Conservation (phyloP, 768 basidiomycete genomes). For the Brasilioporus rufonigricans region DNA sequence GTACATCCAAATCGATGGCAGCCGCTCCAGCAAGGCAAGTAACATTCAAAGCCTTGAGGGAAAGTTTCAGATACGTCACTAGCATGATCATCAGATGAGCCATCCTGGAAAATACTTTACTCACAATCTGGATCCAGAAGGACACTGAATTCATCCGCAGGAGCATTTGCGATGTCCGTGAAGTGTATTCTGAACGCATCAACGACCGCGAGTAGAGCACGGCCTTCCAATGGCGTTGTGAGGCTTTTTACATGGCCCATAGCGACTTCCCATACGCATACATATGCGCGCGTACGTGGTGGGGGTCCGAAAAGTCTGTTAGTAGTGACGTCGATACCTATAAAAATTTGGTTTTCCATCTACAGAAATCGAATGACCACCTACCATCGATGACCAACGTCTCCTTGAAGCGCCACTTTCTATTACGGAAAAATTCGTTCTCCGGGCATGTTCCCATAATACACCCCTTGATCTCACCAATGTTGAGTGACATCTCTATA, state of each 20-base stretch:
- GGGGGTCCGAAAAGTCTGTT: conserved; percentile 89
- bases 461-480: conserved; percentile 55
- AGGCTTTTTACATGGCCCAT: conserved; percentile 60
- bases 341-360: not conserved
- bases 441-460: conserved; percentile 49
- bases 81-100: conserved; percentile 7
- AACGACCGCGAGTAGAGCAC: conserved; percentile 49
- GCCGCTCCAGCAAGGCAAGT: conserved; percentile 53
- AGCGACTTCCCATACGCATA: conserved; percentile 92
- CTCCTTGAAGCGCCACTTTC: conserved; percentile 25
- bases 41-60: conserved; percentile 51
- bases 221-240: conserved; percentile 52
- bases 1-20: conserved; percentile 53
- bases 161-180: conserved; percentile 75
- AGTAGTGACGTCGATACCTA: conserved; percentile 76
- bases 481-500: conserved; percentile 77
- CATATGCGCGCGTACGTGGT: conserved; percentile 79
- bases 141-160: conserved; percentile 63
- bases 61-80: conserved; percentile 86
- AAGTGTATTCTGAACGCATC: conserved; percentile 68
- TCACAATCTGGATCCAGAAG: conserved; percentile 76
- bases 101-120: conserved; percentile 19
- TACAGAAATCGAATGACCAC: conserved; percentile 1
- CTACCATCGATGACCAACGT: conserved; percentile 51
- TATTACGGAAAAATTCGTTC: conserved; percentile 31